Evolutionary conservation across 768 basidiomycete genomes (phyloP), one percentile per base, ranked within the genome.

Genomic region (Leccinum longicurvipes): DNA sequence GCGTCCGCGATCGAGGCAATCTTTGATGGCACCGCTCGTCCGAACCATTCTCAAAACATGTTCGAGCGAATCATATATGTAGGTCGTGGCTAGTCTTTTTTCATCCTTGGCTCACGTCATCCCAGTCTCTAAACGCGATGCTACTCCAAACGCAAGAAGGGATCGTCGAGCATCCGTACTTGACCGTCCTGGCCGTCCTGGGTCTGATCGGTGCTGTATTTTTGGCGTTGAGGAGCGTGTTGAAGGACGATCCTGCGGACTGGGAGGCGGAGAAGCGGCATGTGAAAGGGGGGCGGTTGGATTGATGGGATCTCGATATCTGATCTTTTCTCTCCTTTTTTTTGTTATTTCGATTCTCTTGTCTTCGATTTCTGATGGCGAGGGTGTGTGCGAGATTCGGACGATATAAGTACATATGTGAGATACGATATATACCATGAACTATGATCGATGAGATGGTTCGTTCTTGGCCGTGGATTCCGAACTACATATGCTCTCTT

Each of bases 1-100:
- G 86, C 89, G 51, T 80, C 84, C 1, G 80, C 89, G 3, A 75
- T 96, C 6, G 86, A 91, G 41, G 86, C 82, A 15, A 81, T 86
- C 8, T 76, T 82, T 1, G 71, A 73, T 25, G 83, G 82, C 0
- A 74, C 74, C 2, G 67, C 85, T 0, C 42, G 62, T 4, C 76
- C 78, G 59, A 85, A 82, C 62, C 72, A 90, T 55, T 92, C 91
- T 1, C 89, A 88, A 63, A 90, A 84, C 63, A 36, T 79, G 4
- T 64, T 90, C 14, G 90, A 93, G 68, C 79, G 91, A 34, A 57
- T 80, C 9, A 83, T 85, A 1, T 73, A 85, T 57, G 89, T 89
- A 67, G 21, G 79, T 73, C 7, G 8, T 19, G 6, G 9, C 21
- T 42, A 7, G 17, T 42, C 6, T 29, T 29, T 14, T 12, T 8